phyloP scores from a whole-genome alignment of 768 basidiomycete species.

The Panaeolus cyanescens region DNA sequence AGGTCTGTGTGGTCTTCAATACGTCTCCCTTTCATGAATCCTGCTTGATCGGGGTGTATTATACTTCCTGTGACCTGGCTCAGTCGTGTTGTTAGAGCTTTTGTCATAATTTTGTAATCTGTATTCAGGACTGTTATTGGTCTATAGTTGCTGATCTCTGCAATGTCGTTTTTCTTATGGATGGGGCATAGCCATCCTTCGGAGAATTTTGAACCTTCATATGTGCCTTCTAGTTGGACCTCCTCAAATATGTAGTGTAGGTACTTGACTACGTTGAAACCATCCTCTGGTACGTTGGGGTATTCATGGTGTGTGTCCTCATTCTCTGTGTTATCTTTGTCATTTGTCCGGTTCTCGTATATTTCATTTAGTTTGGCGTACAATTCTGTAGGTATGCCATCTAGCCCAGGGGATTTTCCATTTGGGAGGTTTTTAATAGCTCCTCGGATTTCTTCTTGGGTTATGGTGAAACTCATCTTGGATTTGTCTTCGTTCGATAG shows the following conservation, averaged over 20 bases:
- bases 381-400: constrained; percentile 28
- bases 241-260: constrained; percentile 24
- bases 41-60: constrained; percentile 39
- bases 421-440: constrained; percentile 16
- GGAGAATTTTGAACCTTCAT: constrained; percentile 13
- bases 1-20: constrained; percentile 15
- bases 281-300: no score
- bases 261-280: constrained; percentile 12
- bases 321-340: not conserved
- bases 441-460: constrained; percentile 12
- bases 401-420: constrained; percentile 21
- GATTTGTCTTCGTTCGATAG: not conserved
- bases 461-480: not conserved
- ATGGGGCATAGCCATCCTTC: constrained; percentile 40
- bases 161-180: constrained; percentile 40
- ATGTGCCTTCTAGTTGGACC: constrained; percentile 26
- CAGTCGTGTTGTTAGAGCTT: constrained; percentile 6
- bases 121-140: constrained; percentile 39
- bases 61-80: no score
- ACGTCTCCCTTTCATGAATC: constrained; percentile 31
- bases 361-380: constrained; percentile 20
- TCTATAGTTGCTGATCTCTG: constrained; percentile 34
- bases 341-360: constrained; percentile 3
- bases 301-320: no score
- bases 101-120: constrained; percentile 32